Evolutionary conservation across 2,329 filamentous ascomycete species (phyloP).

Genomic region (Neofusicoccum parvum): DNA sequence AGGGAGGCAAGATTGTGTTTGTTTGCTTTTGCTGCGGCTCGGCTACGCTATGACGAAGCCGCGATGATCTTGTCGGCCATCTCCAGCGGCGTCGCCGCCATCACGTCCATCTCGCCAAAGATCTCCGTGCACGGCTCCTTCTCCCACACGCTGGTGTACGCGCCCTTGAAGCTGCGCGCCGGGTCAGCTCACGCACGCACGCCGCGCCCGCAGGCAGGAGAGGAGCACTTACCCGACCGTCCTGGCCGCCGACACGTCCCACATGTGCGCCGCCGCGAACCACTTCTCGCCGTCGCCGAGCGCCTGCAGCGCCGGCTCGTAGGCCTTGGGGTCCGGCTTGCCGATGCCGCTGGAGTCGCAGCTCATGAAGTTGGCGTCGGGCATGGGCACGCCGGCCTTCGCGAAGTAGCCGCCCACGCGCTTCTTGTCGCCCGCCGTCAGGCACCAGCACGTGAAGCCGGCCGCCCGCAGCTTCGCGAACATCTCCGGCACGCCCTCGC

Average conservation of each 20-base stretch:
- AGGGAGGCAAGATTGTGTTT: neutral
- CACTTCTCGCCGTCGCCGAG: slow-evolving; percentile 49
- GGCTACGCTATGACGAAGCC: slow-evolving; percentile 19
- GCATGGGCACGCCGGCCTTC: slow-evolving; percentile 53
- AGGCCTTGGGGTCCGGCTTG: slow-evolving; percentile 54
- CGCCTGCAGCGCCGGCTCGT: slow-evolving; percentile 46
- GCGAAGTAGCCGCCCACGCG: slow-evolving; percentile 57
- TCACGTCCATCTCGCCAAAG: slow-evolving; percentile 57
- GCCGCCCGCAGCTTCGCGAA: slow-evolving; percentile 46
- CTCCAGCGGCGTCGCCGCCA: slow-evolving; percentile 48
- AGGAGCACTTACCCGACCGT: slow-evolving; percentile 42
- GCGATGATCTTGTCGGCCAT: slow-evolving; percentile 49
- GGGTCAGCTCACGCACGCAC: slow-evolving; percentile 23
- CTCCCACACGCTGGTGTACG: slow-evolving; percentile 58
- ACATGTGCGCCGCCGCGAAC: slow-evolving; percentile 64
- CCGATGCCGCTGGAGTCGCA: slow-evolving; percentile 54
- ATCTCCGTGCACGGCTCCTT: slow-evolving; percentile 54
- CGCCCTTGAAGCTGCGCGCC: slow-evolving; percentile 45
- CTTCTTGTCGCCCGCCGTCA: slow-evolving; percentile 55
- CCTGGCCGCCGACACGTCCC: slow-evolving; percentile 59
- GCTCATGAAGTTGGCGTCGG: slow-evolving; percentile 53
- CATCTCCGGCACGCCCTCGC: slow-evolving; percentile 46
- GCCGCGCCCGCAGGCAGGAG: neutral
- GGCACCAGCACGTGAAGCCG: slow-evolving; percentile 57
- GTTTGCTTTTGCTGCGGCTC: neutral